Base-by-base conservation (phyloP, 2,329 filamentous ascomycete genomes). In the Magnaporthiopsis incrustans region DNA sequence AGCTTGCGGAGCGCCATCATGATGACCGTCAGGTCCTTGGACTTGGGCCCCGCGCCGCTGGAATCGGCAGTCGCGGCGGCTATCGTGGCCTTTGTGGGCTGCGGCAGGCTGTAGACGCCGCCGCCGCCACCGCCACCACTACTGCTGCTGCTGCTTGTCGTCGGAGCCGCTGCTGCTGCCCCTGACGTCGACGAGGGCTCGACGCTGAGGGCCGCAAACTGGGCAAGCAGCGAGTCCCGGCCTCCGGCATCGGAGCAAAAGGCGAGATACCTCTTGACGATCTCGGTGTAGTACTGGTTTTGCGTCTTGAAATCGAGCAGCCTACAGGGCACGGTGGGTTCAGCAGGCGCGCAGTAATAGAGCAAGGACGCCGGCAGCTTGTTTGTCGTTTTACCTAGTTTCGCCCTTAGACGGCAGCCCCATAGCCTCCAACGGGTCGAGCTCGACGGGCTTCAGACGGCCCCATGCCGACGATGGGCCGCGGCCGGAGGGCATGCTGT, bases 321-420 rank as follows among this genome's bases (percentile, higher is more conserved):
- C 70, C 89, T 91, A 68, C 22, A 26, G 5, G 30, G 12, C 25
- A 8, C 18, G 25, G 25, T 30, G 58, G 58, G 27, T 59, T 60
- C 44, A 61, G 57, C 62, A 30, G n/a, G 57, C 8, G n/a, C 35
- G 50, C 66, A 26, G 62, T 57, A 53, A 27, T 25, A 26, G 10
- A 38, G 26, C 27, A 60, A 60, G 59, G 32, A 35, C n/a, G 32
- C 35, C 2, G 25, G 32, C 15, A 7, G 33, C 33, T 35, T 35
- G 4, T 4, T 33, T 10, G 10, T 33, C 10, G 4, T 35, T 25
- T 56, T 80, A 94, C 92, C 90, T 89, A 60, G 83, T 90, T 75
- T 98, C 94, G 63, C 94, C 94, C 73, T 97, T 97, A 2, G 92
- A 97, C 5, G 91, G 91, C 68, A 97, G 82, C 1, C 94, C 93